Base-by-base conservation (phyloP, 257 asterid genomes). In the Lavandula angustifolia region DNA sequence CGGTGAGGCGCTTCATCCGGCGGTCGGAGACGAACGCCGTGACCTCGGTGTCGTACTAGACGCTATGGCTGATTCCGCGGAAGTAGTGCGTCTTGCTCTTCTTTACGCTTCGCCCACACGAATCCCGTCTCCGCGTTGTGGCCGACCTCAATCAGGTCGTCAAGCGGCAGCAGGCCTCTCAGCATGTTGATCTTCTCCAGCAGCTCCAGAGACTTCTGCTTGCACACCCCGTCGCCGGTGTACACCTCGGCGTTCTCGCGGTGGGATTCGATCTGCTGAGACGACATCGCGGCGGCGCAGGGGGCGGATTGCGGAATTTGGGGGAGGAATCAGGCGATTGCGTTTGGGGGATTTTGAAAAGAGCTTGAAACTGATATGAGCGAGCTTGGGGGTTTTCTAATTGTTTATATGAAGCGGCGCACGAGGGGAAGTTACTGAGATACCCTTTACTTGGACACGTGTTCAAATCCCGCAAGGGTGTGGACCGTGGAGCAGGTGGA, bases 101-200 rank as follows among this genome's bases (percentile, higher is more conserved):
- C 72, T 69, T 85, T 77, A n/a, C 84, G 89, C 81, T 71, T 82
- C 74, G 84, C 51, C 96, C 94, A 84, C 6, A 84, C 82, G 75
- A 89, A 89, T 0, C 95, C 94, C 0, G 91, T 61, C 5, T 62
- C 73, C 16, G 71, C 80, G 77, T 84, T 79, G 77, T 82, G 27
- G 12, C 94, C 95, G 9, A 78, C 87, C 75, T 89, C 88, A 0
- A 60, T 5, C 63, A 89, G 11, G 54, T 83, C 88, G 64, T 83
- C 82, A 3, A 87, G 74, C 7, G 95, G 91, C 57, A 89, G 84
- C 13, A 87, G 76, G 4, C 95, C 91, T 7, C 37, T 77, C 6
- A 94, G 91, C 62, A 85, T 52, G 78, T 85, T 69, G 68, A 87
- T 80, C 52, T 73, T 82, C 62, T 72, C 70, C 37, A 87, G 83